Evolutionary conservation across 83 land plant genomes (phyloP).

Genomic region (Isoetes engelmannii): DNA sequence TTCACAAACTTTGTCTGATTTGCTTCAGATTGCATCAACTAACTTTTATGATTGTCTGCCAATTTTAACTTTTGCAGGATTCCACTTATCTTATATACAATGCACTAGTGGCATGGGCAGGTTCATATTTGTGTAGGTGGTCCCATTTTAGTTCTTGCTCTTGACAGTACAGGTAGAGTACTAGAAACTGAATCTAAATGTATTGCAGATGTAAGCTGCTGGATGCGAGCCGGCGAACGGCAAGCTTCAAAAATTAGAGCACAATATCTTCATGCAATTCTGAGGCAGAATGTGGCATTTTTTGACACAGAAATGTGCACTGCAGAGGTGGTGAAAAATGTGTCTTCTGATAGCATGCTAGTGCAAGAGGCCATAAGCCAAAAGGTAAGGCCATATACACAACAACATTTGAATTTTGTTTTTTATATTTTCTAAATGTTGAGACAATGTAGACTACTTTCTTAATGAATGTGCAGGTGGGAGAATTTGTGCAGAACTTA

Average conservation of each 20-base stretch:
- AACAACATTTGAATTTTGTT: no score
- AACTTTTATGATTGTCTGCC: background rate
- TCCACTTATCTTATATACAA: slow-evolving; percentile 1
- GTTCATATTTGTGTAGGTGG: background rate
- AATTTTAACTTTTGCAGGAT: background rate
- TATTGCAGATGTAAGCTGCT: slow-evolving; percentile 8
- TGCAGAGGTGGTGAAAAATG: background rate
- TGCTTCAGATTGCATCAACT: no score
- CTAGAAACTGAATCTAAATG: background rate
- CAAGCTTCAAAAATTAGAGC: slow-evolving; percentile 2
- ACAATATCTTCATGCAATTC: slow-evolving; percentile 4
- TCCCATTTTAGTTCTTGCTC: background rate
- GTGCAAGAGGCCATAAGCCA: no score
- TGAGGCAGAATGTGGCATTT: slow-evolving; percentile 11
- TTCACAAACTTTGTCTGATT: no score
- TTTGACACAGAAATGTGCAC: slow-evolving; percentile 8
- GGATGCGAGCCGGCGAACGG: slow-evolving; percentile 7
- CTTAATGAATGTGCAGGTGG: background rate
- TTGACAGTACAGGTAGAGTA: background rate
- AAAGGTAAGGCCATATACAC: no score
- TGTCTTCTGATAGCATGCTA: no score
- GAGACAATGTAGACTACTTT: background rate
- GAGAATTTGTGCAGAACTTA: background rate
- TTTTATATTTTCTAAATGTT: no score
- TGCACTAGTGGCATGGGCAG: background rate